Base-by-base conservation (phyloP, 139 green algal species). In the Chlorella sp. region DNA sequence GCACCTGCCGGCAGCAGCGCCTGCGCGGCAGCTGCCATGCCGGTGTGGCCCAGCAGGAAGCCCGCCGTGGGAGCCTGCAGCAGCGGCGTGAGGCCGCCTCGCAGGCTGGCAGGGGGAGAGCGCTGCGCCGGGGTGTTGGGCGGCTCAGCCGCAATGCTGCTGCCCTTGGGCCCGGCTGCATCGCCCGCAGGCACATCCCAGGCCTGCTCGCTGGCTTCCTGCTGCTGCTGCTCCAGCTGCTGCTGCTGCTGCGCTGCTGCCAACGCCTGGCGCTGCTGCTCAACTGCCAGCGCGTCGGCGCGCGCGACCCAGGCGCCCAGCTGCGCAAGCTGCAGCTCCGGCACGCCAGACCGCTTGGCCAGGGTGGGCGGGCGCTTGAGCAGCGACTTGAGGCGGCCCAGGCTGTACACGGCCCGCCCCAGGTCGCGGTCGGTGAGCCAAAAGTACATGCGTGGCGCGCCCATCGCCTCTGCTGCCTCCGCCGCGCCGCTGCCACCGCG, bases 281-380 rank as follows among this genome's bases (percentile, higher is more conserved):
- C 76, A 2, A 38, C 48, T 24, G 76, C 65, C 44, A 62, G 67
- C 72, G 56, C 30, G 46, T 88, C 84, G 13, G 64, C 58, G 32
- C 69, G 58, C 43, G 62, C 62, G 26, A 89, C 44, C 87, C 87
- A 90, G 22, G 67, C 58, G 30, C 48, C 69, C 24, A 90, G 56
- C 70, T 86, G 60, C 4, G 67, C 65, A 51, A 90, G 83, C 83
- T 87, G 56, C 13, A 22, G 54, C 46, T 90, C 62, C 1, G 87
- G 82, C 54, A 90, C 69, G 32, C 87, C 87, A 36, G 83, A 65
- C n/a, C 68, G 58, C 70, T 84, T 83, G 34, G 82, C 44, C 51
- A 90, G 83, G 4, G 83, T 86, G n/a, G 82, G 87, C 43, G 87
- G 83, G 8, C 76, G 76, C 48, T 87, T 87, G 26, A 90, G 64